Percentiles rank a stretch among this genome's conserved stretches.
Conservation (phyloP, 2,329 filamentous ascomycete genomes). For the Aspergillus brasiliensis region DNA sequence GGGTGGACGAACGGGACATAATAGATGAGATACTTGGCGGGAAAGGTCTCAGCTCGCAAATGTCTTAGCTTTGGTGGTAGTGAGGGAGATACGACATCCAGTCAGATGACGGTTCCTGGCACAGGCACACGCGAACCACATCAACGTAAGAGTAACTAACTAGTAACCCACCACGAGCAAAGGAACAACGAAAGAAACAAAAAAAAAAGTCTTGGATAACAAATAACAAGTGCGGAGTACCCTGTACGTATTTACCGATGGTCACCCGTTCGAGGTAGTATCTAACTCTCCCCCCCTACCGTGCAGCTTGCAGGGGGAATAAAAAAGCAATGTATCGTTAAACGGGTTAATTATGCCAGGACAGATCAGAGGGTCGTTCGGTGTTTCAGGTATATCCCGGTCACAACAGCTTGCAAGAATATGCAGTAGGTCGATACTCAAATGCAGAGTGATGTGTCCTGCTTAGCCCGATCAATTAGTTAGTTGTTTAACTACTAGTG, state of each 20-base stretch:
- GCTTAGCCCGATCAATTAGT: background rate
- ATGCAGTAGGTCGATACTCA: background rate
- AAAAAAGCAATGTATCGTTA: background rate
- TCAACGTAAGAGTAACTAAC: background rate
- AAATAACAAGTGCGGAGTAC: background rate
- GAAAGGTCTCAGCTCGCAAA: background rate
- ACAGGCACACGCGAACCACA: constrained; percentile 1
- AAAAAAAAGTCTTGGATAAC: too few species aligned
- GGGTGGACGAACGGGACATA: background rate
- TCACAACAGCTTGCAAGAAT: background rate
- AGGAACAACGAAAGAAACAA: background rate
- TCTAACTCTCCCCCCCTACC: background rate
- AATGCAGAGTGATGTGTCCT: constrained; percentile 11
- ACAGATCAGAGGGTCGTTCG: background rate
- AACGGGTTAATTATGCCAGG: background rate
- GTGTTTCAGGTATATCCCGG: constrained; percentile 8
- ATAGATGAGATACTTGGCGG: background rate
- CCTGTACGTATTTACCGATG: background rate
- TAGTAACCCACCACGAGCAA: background rate
- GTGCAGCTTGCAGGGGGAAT: background rate
- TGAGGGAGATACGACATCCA: background rate
- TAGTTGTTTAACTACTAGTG: background rate
- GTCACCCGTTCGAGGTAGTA: background rate
- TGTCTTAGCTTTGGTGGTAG: background rate
- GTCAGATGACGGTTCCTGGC: constrained; percentile 1